Evolutionary conservation across 257 asterid genomes (phyloP).

Genomic region (Solanum paucissectum): DNA sequence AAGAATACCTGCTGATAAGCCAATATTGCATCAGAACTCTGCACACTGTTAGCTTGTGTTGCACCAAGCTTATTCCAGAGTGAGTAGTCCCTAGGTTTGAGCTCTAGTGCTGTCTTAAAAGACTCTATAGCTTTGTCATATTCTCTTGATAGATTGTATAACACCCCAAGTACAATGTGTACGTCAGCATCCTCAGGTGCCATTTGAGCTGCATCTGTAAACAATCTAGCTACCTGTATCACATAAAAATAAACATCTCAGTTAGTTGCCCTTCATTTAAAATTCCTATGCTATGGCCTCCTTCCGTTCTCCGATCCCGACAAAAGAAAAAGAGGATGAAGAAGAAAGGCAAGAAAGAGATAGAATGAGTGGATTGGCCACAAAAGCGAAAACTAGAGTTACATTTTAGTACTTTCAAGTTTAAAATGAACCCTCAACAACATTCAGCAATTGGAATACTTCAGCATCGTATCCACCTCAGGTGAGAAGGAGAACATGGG

Average conservation of each 20-base stretch:
- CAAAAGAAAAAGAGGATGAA: background rate
- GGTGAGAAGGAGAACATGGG: background rate
- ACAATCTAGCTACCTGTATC: constrained; percentile 65
- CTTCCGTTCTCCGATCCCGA: background rate
- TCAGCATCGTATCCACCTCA: background rate
- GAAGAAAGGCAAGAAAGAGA: background rate
- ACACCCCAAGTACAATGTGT: constrained; percentile 91
- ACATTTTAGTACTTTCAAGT: background rate
- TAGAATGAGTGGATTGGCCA: background rate
- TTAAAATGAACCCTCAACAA: background rate
- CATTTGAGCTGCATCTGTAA: constrained; percentile 78
- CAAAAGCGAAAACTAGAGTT: background rate
- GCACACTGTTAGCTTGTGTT: constrained; percentile 96
- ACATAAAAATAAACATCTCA: constrained; percentile 7
- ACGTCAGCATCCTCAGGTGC: constrained; percentile 99
- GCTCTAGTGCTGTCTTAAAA: constrained; percentile 83
- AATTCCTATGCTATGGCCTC: background rate
- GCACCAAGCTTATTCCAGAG: constrained; percentile 99
- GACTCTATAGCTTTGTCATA: constrained; percentile 91
- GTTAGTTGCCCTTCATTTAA: background rate
- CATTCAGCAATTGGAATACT: background rate
- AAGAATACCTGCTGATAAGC: constrained; percentile 84
- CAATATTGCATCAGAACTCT: constrained; percentile 88
- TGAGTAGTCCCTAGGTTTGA: constrained; percentile 93
- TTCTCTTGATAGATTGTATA: constrained; percentile 81